Base-by-base conservation (phyloP, 2,329 filamentous ascomycete species). In the Trichoderma breve region DNA sequence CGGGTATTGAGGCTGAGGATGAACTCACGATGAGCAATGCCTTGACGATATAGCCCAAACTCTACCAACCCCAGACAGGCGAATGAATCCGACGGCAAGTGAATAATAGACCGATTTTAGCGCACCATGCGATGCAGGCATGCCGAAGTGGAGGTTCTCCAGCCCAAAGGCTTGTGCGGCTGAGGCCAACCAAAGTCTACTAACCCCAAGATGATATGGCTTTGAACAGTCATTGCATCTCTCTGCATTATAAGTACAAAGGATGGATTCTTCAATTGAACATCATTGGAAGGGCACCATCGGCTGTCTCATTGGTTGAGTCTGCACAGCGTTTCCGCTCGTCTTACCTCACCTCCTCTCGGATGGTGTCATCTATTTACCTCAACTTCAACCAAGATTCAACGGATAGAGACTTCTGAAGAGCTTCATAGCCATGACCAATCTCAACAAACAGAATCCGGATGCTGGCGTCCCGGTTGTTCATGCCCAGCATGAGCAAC, bases 191-290 rank as follows among this genome's bases (percentile, higher is more conserved):
- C 18, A 47, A 39, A 11, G 7, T 21, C 47, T 24, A 39, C 58
- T 62, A 36, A 47, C 14, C 36, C 61, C 36, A 47, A 39, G 34
- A 63, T 11, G 36, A 47, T 3, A 28, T 47, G 36, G 47, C 47
- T n/a, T 55, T 53, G 7, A n/a, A 3, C n/a, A 24, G 14, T 6
- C 32, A 30, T 60, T 15, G n/a, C 32, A 26, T 68, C 64, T 58
- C 21, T 58, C 9, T 60, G 26, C 65, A 60, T 32, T 68, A 69
- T 69, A 69, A 69, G 66, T 69, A 69, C 66, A 21, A 39, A 36
- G 21, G 55, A 28, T 47, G 66, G 28, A 21, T 28, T 34, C 8
- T 28, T 34, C 36, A 34, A n/a, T 30, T 61, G 36, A 51, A 15
- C 57, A 36, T 69, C n/a, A 51, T 26, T 26, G 6, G 58, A 34